Conservation (phyloP, 306 rosid species). For the Vigna trinervia region DNA sequence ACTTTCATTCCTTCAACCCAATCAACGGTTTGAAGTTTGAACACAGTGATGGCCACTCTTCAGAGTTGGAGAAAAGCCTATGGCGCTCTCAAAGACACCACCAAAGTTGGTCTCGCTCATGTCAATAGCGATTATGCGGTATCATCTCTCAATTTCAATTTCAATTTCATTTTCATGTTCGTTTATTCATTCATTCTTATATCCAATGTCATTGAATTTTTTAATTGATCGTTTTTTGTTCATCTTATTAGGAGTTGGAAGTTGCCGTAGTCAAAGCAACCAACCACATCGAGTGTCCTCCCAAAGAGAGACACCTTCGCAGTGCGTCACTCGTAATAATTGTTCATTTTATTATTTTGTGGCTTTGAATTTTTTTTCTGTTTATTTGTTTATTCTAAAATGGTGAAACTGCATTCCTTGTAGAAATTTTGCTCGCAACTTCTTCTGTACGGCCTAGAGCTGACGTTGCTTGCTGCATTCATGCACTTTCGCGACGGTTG, state of each 20-base stretch:
- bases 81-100: constrained; percentile 81
- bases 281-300: constrained; percentile 93
- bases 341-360: background rate
- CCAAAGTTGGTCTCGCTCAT: constrained; percentile 95
- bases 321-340: constrained; percentile 49
- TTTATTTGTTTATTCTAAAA: background rate
- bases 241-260: constrained; percentile 79
- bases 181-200: background rate
- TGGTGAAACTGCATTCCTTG: background rate
- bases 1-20: background rate
- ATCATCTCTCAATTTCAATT: background rate
- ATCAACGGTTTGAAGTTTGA: background rate
- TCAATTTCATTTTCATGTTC: constrained; percentile 6
- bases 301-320: constrained; percentile 84
- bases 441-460: constrained; percentile 70
- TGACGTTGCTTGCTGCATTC: constrained; percentile 81
- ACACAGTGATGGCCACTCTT: constrained; percentile 62
- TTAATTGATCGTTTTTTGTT: constrained; percentile 5
- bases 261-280: constrained; percentile 92
- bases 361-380: background rate
- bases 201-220: background rate
- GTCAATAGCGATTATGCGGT: constrained; percentile 86
- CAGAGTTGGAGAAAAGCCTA: constrained; percentile 86
- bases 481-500: constrained; percentile 66
- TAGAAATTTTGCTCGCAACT: constrained; percentile 55